Conservation (phyloP, 371 early-diverging fungal genomes). For the Apophysomyces variabilis region DNA sequence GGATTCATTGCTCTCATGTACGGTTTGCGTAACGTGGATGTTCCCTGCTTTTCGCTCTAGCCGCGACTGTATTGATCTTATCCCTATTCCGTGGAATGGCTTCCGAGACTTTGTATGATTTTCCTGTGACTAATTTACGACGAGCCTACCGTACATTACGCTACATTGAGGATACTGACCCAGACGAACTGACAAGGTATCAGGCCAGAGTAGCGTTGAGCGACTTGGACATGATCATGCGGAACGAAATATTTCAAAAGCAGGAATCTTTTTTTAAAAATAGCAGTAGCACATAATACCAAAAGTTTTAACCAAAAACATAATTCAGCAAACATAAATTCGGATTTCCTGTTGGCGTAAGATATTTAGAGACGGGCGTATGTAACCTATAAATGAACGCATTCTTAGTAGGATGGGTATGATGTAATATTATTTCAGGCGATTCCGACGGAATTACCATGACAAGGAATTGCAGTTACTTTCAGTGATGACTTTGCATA, state of each 20-base stretch:
- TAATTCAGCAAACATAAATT: too few relatives aligned
- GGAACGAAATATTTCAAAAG: conserved; percentile 47
- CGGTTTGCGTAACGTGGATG: not conserved
- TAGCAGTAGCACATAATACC: too few relatives aligned
- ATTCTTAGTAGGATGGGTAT: too few relatives aligned
- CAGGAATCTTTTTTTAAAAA: not conserved
- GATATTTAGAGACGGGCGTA: too few relatives aligned
- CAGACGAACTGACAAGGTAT: conserved; percentile 67
- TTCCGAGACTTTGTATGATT: conserved; percentile 53
- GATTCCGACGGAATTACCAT: too few relatives aligned
- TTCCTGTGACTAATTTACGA: conserved; percentile 63
- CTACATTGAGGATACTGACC: conserved; percentile 67
- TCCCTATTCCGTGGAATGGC: conserved; percentile 73
- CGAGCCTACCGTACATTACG: conserved; percentile 62
- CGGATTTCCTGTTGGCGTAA: too few relatives aligned
- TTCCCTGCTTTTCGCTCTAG: conserved; percentile 30
- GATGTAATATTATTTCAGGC: too few relatives aligned
- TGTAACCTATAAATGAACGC: too few relatives aligned
- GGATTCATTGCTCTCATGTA: not conserved
- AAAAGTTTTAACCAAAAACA: too few relatives aligned
- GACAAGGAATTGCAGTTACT: too few relatives aligned
- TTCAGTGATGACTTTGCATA: too few relatives aligned
- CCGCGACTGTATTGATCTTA: conserved; percentile 70
- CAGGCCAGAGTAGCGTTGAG: conserved; percentile 69
- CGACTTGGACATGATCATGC: conserved; percentile 66